Evolutionary conservation across 2,329 filamentous ascomycete genomes (phyloP).

Genomic region (Cytospora schulzeri): DNA sequence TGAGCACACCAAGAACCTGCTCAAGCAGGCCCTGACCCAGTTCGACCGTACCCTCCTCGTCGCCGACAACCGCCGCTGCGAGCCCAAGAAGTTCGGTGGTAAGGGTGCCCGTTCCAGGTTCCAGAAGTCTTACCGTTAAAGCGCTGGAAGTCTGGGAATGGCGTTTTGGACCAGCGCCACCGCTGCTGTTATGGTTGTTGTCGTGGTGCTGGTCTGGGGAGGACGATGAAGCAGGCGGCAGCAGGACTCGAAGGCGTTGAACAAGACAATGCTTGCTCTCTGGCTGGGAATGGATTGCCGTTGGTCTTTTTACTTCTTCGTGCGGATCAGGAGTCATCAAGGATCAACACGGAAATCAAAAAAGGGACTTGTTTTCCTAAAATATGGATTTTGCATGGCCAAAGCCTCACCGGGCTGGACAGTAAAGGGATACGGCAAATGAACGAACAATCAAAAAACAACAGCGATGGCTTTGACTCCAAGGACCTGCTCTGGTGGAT

Average conservation of each 20-base stretch:
- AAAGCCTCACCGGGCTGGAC: conserved; percentile 45
- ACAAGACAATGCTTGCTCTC: conserved; percentile 15
- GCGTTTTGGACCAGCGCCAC: conserved; percentile 24
- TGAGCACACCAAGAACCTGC: conserved; percentile 99
- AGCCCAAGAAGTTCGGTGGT: conserved; percentile 98
- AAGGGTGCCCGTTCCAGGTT: conserved; percentile 92
- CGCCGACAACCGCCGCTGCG: conserved; percentile 97
- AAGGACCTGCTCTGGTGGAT: not conserved
- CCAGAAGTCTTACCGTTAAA: conserved; percentile 99
- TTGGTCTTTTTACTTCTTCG: conserved; percentile 25
- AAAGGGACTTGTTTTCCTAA: conserved; percentile 43
- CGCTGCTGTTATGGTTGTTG: conserved; percentile 29
- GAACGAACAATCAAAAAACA: conserved; percentile 45
- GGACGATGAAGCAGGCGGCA: conserved; percentile 20
- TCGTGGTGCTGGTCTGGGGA: conserved; percentile 35
- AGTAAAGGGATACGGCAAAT: conserved; percentile 56
- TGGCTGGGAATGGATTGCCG: conserved; percentile 24
- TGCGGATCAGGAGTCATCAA: conserved; percentile 36
- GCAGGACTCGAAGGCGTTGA: conserved; percentile 25
- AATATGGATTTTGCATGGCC: conserved; percentile 54
- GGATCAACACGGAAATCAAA: conserved; percentile 32
- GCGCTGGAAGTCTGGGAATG: conserved; percentile 27
- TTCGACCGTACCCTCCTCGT: conserved; percentile 76
- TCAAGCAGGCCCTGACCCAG: conserved; percentile 94
- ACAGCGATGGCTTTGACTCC: conserved; percentile 31